Evolutionary conservation across 2,329 filamentous ascomycete genomes (phyloP).

Genomic region (Xylariaceae sp.): DNA sequence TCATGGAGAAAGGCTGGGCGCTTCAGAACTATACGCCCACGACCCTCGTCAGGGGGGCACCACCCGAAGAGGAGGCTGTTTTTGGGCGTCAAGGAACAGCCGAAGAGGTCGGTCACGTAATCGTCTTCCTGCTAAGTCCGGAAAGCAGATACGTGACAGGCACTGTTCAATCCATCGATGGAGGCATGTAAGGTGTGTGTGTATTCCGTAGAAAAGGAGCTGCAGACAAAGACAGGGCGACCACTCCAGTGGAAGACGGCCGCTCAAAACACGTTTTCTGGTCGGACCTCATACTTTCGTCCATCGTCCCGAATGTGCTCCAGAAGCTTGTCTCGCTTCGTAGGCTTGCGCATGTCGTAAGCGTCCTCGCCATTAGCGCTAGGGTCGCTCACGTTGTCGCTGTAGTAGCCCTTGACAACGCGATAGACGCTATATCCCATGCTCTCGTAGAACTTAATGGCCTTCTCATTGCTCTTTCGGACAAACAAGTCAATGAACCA

Average conservation of each 20-base stretch:
- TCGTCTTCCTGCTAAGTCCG: constrained; percentile 44
- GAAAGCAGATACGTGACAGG: constrained; percentile 44
- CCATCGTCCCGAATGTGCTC: constrained; percentile 78
- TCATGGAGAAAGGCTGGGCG: constrained; percentile 43
- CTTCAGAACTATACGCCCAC: constrained; percentile 32
- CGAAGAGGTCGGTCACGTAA: constrained; percentile 43
- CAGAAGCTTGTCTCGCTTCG: constrained; percentile 70
- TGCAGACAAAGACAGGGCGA: constrained; percentile 1
- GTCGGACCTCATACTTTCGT: constrained; percentile 69
- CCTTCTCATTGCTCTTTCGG: constrained; percentile 77
- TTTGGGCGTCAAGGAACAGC: constrained; percentile 42
- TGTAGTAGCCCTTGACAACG: constrained; percentile 87
- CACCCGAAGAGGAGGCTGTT: constrained; percentile 36
- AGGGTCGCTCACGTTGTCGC: constrained; percentile 67
- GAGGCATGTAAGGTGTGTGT: constrained; percentile 36
- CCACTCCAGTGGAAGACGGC: not conserved
- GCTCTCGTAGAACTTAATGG: constrained; percentile 81
- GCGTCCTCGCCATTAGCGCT: constrained; percentile 71
- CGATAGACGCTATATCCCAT: constrained; percentile 92
- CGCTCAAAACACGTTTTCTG: constrained; percentile 77
- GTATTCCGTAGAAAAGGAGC: not conserved
- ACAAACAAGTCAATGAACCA: constrained; percentile 98
- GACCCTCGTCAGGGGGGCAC: constrained; percentile 29
- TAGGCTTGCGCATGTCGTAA: constrained; percentile 92
- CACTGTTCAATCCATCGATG: constrained; percentile 43